Base-by-base conservation (phyloP, 495 filamentous ascomycete genomes). In the Lepidopterella palustris region DNA sequence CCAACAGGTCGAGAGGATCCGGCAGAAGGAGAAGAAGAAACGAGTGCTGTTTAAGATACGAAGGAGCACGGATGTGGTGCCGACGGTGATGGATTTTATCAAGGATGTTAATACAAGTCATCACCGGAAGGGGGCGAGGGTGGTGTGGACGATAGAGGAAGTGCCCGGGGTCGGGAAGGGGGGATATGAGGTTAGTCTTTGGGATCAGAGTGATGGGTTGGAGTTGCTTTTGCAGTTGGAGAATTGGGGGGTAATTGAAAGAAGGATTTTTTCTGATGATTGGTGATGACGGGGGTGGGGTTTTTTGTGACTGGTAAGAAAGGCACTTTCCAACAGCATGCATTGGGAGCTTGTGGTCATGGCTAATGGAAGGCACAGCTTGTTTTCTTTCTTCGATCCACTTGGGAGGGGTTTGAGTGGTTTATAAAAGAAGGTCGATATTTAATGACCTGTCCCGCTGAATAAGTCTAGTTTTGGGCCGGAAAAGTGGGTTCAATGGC, bases 141-240 rank as follows among this genome's bases (percentile, higher is more conserved):
- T 58, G 0, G 48, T 65, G 5, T 65, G 62, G 58, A 65, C 62
- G 8, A 53, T 60, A 6, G 58, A 61, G 29, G 42, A 55, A 24
- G 61, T 65, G 20, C 45, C 53, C 5, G n/a, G n/a, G n/a, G 62
- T 1, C 11, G 47, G 24, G 27, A 55, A 18, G 53, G 31, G 15
- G 54, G 39, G 15, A 28, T 61, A 58, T 49, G 62, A 65, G 45
- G 58, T 61, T 18, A 65, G 62, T 49, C 47, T 32, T 11, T 65
- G 58, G 62, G 60, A 58, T 27, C 32, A 47, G 24, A 48, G 50
- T 25, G 62, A 65, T 50, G 53, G 53, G 31, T 45, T 65, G n/a
- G 62, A 61, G 48, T 35, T 65, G 15, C n/a, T 65, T 11, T n/a
- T 61, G 18, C 58, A 58, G 53, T 26, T 65, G 24, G 62, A 65